Conservation (phyloP, 805 yeast genomes). For the Wickerhamomyces pijperi region DNA sequence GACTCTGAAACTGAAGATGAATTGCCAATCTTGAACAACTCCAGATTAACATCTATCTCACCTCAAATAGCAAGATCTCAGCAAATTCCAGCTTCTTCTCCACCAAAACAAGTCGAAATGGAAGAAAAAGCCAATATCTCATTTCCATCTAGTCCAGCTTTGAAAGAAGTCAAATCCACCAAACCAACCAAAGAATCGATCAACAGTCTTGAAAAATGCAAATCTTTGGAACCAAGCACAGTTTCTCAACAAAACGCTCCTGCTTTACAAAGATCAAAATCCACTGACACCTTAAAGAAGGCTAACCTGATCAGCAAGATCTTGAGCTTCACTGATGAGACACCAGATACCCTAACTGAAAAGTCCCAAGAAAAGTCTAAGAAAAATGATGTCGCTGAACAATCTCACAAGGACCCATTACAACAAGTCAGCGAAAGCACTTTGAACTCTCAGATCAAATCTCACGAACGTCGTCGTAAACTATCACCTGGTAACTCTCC, state of each 20-base stretch:
- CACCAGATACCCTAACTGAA: background rate
- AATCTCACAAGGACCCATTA: slow-evolving; percentile 4
- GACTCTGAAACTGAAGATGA: slow-evolving; percentile 31
- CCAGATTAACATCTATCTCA: slow-evolving; percentile 8
- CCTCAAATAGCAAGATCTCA: slow-evolving; percentile 1
- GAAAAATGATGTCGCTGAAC: too few relatives aligned
- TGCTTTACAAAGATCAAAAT: background rate
- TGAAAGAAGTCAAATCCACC: background rate
- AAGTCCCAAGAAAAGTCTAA: background rate
- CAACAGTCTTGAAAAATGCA: slow-evolving; percentile 2
- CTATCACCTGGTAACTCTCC: slow-evolving; percentile 21
- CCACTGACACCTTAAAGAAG: background rate
- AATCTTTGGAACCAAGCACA: slow-evolving; percentile 1
- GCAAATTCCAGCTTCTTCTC: background rate
- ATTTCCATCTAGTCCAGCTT: slow-evolving; percentile 1
- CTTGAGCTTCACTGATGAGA: background rate
- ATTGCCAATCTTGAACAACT: slow-evolving; percentile 14
- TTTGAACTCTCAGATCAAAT: slow-evolving; percentile 9
- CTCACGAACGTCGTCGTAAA: slow-evolving; percentile 18
- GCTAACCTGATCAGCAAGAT: background rate
- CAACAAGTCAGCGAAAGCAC: slow-evolving; percentile 8
- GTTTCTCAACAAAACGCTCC: background rate
- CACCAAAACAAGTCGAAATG: background rate
- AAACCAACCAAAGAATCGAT: background rate
- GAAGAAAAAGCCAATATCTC: background rate